Evolutionary conservation across 371 early-diverging fungal genomes (phyloP), one percentile per base, ranked within the genome.

Genomic region (Haplosporangium sp.): DNA sequence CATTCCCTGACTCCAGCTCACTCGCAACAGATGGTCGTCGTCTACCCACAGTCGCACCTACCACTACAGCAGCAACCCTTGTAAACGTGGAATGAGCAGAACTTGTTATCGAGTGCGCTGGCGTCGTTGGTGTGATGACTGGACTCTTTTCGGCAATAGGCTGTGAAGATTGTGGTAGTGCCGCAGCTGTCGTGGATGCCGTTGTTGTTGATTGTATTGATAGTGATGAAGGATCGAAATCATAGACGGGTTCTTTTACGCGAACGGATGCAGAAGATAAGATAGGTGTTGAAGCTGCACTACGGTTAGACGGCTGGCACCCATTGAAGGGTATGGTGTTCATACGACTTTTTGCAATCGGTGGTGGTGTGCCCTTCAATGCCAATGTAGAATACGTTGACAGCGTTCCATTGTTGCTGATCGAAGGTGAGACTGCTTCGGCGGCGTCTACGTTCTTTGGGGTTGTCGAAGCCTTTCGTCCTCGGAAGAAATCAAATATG

Each of bases 1-100:
- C 43, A 37, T 45, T 13, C 38, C 50, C 51, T 12, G 53, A 42
- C 21, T 59, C 64, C 13, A 61, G 0, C 21, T 51, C 62, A 61
- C 14, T 21, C 5, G 37, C 42, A 20, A 58, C 43, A 9, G 76
- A 66, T 8, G 62, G 59, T 18, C 76, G 61, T 43, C 67, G 70
- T 37, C 57, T 69, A 0, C 76, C 76, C 5, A 75, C 58, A 13
- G 70, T 62, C 10, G 55, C 76, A 6, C 76, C 62, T 9, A 69
- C 67, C 21, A 75, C 70, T 6, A 63, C 76, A 1, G 69, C 74
- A 2, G 75, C 76, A 9, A 75, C 70, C 37, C 40, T 75, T 1
- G 70, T 61, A n/a, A 75, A 48, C 1, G 76, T 53, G 38, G 63
- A 69, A 12, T 62, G 76, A 11, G 63, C 46, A 9, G 63, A 23